Evolutionary conservation across 2,329 filamentous ascomycete genomes (phyloP).

Genomic region (Ceratocystiopsis minuta): DNA sequence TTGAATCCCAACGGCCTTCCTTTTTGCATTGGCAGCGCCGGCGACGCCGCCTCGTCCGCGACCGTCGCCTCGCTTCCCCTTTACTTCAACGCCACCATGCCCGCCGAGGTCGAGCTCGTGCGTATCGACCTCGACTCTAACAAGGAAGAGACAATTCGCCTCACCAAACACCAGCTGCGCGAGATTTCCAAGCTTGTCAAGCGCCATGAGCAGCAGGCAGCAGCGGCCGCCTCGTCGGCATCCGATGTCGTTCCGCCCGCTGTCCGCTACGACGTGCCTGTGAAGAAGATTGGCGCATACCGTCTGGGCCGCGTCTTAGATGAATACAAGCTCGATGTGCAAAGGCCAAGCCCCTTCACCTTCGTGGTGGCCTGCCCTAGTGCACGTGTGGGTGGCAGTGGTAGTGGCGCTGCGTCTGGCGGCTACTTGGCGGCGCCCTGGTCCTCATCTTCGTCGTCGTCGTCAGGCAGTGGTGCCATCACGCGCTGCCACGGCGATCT

Average conservation of each 20-base stretch:
- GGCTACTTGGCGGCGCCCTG: slow-evolving; percentile 28
- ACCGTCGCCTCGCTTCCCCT: slow-evolving; percentile 43
- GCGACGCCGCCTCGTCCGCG: slow-evolving; percentile 33
- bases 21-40: slow-evolving; percentile 49
- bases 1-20: slow-evolving; percentile 68
- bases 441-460: slow-evolving; percentile 27
- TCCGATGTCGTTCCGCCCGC: slow-evolving; percentile 39
- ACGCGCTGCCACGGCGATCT: slow-evolving; percentile 67
- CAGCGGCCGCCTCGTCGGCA: neutral
- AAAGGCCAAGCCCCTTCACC: slow-evolving; percentile 55
- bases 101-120: slow-evolving; percentile 73
- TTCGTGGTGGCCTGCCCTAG: slow-evolving; percentile 75
- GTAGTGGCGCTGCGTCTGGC: neutral
- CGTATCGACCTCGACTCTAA: slow-evolving; percentile 67
- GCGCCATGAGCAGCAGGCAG: slow-evolving; percentile 24
- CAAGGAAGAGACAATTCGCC: slow-evolving; percentile 59
- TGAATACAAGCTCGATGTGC: slow-evolving; percentile 84
- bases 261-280: slow-evolving; percentile 50
- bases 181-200: slow-evolving; percentile 52
- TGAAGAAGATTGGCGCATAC: slow-evolving; percentile 82
- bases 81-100: slow-evolving; percentile 82
- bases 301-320: slow-evolving; percentile 71
- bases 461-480: slow-evolving; percentile 17
- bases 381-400: slow-evolving; percentile 41
- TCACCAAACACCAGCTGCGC: slow-evolving; percentile 56